Percentiles rank a stretch among this genome's conserved stretches.
Evolutionary conservation across 768 basidiomycete genomes (phyloP).

Genomic region (Crassisporium funariophilum): DNA sequence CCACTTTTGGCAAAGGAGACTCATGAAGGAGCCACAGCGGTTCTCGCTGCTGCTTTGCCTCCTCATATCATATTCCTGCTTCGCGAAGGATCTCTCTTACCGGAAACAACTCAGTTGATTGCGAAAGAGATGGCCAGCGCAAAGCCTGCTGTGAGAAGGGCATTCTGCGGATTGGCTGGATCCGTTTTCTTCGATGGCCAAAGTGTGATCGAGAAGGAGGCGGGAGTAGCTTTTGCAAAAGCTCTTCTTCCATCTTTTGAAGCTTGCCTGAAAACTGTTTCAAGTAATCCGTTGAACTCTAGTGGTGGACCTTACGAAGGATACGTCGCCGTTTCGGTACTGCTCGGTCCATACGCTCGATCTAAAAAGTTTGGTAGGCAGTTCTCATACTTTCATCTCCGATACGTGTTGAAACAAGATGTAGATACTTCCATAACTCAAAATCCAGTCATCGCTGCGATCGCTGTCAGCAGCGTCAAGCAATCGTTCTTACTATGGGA

Average conservation of each 20-base stretch:
- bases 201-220: conserved; percentile 39
- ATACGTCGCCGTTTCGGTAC: conserved; percentile 70
- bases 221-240: conserved; percentile 53
- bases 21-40: conserved; percentile 62
- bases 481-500: conserved; percentile 89
- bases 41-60: conserved; percentile 56
- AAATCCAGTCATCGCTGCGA: conserved; percentile 47
- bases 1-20: conserved; percentile 70
- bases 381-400: neutral
- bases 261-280: conserved; percentile 63
- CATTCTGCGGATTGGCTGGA: conserved; percentile 67
- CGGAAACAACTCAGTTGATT: conserved; percentile 50
- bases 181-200: conserved; percentile 52
- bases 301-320: conserved; percentile 79
- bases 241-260: conserved; percentile 67
- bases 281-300: conserved; percentile 59
- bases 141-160: conserved; percentile 63
- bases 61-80: conserved; percentile 63
- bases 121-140: conserved; percentile 70
- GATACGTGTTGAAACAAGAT: conserved; percentile 6
- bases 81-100: conserved; percentile 39
- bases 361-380: conserved; percentile 57
- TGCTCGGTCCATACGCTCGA: conserved; percentile 61
- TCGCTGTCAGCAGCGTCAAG: conserved; percentile 57
- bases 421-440: conserved; percentile 48